phyloP scores from a whole-genome alignment of 2,329 filamentous ascomycete species.

The Claviceps purpurea region DNA sequence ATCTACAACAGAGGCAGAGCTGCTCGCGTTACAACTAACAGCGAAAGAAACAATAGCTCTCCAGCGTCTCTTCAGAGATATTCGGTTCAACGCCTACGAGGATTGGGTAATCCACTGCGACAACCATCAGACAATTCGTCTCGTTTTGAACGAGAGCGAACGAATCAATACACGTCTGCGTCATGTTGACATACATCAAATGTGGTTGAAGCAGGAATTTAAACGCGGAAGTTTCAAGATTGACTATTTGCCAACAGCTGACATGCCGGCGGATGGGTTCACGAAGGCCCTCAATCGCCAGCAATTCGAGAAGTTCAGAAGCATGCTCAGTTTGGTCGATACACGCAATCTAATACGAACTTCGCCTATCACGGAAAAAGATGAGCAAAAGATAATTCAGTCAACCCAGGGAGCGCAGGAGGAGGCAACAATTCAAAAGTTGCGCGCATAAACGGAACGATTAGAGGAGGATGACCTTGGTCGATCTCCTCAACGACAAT shows the following conservation, averaged over 20 bases:
- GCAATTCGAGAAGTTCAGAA: background rate
- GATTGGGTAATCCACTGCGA: background rate
- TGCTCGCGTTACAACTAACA: background rate
- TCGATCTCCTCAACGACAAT: too few species aligned
- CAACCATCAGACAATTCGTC: background rate
- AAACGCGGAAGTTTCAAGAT: background rate
- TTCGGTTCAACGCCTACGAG: background rate
- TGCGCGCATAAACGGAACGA: too few species aligned
- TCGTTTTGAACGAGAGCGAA: background rate
- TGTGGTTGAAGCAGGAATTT: background rate
- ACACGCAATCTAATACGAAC: background rate
- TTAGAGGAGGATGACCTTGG: too few species aligned
- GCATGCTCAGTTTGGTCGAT: background rate
- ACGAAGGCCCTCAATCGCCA: background rate
- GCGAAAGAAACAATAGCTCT: background rate
- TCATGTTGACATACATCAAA: background rate
- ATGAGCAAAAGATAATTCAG: too few species aligned
- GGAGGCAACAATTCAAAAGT: too few species aligned
- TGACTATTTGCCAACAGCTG: background rate
- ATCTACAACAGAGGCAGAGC: background rate
- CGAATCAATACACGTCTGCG: background rate
- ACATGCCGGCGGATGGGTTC: background rate
- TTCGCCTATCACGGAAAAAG: too few species aligned
- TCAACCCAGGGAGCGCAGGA: too few species aligned
- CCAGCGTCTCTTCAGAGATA: background rate